Evolutionary conservation across 2,329 filamentous ascomycete genomes (phyloP).

Genomic region (Pseudogymnoascus sp.): DNA sequence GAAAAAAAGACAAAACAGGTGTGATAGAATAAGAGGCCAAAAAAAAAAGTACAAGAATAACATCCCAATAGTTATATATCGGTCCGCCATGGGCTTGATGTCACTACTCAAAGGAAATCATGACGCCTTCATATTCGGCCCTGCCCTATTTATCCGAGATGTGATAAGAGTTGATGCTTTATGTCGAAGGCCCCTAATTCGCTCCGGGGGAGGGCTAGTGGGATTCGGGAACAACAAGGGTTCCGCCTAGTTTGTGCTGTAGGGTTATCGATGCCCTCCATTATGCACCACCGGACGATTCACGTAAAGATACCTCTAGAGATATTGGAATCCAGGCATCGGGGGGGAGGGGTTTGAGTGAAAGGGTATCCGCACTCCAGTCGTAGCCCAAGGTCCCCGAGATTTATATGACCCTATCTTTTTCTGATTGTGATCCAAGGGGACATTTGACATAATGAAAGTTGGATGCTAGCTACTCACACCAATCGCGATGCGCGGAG

Average conservation of each 20-base stretch:
- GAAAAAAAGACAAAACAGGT: not conserved
- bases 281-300: not conserved
- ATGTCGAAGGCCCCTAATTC: not conserved
- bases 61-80: not conserved
- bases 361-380: not conserved
- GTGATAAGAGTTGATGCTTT: not conserved
- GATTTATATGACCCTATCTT: not conserved
- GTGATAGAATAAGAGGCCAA: not conserved
- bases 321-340: not conserved
- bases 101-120: not conserved
- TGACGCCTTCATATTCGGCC: not conserved
- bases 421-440: not conserved
- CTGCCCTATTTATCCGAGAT: slow-evolving; percentile 2
- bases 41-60: not conserved
- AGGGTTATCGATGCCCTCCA: not conserved
- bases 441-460: not conserved
- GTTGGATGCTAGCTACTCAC: not conserved
- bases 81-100: not conserved
- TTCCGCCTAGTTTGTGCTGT: not conserved
- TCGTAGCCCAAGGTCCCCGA: not conserved
- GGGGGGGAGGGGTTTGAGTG: not conserved
- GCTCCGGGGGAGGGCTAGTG: not conserved
- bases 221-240: not conserved
- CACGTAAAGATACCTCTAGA: not conserved
- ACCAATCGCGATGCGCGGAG: not conserved